phyloP scores from a whole-genome alignment of 441 rosid genomes.

The Euphorbia schlechtendalii region DNA sequence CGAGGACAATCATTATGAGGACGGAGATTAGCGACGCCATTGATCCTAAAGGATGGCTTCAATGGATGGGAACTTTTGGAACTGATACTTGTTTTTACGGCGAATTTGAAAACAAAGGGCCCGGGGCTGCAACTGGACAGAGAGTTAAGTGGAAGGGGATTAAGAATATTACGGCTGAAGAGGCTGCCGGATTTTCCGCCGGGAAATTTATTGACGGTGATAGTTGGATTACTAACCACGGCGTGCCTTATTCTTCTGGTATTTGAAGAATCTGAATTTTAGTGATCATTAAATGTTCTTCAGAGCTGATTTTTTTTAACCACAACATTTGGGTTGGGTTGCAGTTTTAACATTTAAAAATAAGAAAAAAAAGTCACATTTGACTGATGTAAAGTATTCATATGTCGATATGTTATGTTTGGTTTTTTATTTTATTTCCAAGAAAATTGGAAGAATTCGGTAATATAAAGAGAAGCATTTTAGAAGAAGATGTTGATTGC shows the following conservation, averaged over 20 bases:
- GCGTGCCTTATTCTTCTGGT: conserved; percentile 47
- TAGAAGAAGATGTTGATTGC: too few species aligned
- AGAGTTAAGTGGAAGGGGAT: conserved; percentile 61
- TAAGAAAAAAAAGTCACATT: not conserved
- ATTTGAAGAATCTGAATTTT: too few species aligned
- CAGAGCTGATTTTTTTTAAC: too few species aligned
- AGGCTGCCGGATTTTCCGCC: conserved; percentile 31
- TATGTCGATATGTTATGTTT: too few species aligned
- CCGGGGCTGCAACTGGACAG: conserved; percentile 35
- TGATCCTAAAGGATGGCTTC: conserved; percentile 59
- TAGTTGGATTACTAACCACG: conserved; percentile 40
- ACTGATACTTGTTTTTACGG: conserved; percentile 48
- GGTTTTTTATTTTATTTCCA: too few species aligned
- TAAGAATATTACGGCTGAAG: conserved; percentile 23
- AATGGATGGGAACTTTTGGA: conserved; percentile 40
- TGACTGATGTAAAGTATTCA: too few species aligned
- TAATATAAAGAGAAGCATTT: too few species aligned
- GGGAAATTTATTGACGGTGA: conserved; percentile 37
- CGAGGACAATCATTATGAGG: conserved; percentile 59
- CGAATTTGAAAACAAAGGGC: conserved; percentile 52
- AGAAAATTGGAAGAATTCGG: conserved; percentile 17
- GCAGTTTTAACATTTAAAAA: too few species aligned
- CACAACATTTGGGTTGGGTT: too few species aligned
- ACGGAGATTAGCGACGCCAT: conserved; percentile 46
- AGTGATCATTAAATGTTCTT: too few species aligned